Percentiles rank a stretch among this genome's conserved stretches.
phyloP scores from a whole-genome alignment of 2,329 filamentous ascomycete genomes.

The Dothidotthia symphoricarpi region DNA sequence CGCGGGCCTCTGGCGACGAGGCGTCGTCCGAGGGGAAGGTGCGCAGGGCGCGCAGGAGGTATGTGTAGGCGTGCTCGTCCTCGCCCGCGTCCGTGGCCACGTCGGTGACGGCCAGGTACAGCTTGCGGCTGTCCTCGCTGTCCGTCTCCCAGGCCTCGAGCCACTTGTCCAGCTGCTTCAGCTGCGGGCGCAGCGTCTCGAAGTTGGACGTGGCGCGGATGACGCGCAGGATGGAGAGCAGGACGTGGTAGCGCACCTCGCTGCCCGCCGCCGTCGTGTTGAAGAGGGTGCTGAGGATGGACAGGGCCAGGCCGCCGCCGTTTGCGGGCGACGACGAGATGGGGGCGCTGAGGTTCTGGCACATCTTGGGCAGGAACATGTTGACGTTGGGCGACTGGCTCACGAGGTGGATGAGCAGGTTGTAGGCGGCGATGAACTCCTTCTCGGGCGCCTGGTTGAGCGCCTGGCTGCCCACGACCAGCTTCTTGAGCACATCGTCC shows the following conservation, averaged over 20 bases:
- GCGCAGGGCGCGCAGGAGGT: slow-evolving; percentile 73
- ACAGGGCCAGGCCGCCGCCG: slow-evolving; percentile 80
- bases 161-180: slow-evolving; percentile 82
- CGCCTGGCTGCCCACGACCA: slow-evolving; percentile 73
- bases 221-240: slow-evolving; percentile 83
- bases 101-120: slow-evolving; percentile 80
- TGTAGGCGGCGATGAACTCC: slow-evolving; percentile 94
- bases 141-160: slow-evolving; percentile 78
- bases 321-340: slow-evolving; percentile 82
- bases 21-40: slow-evolving; percentile 65
- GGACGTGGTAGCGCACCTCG: slow-evolving; percentile 85
- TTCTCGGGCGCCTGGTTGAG: slow-evolving; percentile 89
- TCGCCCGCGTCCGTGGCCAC: slow-evolving; percentile 76
- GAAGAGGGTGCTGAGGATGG: slow-evolving; percentile 92
- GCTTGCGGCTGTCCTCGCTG: slow-evolving; percentile 76
- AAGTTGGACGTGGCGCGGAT: slow-evolving; percentile 68
- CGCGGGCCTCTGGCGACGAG: slow-evolving; percentile 54
- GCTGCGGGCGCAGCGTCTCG: slow-evolving; percentile 77
- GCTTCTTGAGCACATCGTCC: slow-evolving; percentile 83
- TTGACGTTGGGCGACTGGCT: slow-evolving; percentile 81
- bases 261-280: slow-evolving; percentile 74
- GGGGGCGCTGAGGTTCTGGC: slow-evolving; percentile 80
- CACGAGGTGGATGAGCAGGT: slow-evolving; percentile 91
- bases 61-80: slow-evolving; percentile 70
- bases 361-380: slow-evolving; percentile 83